These are phyloP conservation scores for Cercospora sp. DNA, from an alignment of 2,329 filamentous ascomycete genomes.

Conservation along the genomic window DNA sequence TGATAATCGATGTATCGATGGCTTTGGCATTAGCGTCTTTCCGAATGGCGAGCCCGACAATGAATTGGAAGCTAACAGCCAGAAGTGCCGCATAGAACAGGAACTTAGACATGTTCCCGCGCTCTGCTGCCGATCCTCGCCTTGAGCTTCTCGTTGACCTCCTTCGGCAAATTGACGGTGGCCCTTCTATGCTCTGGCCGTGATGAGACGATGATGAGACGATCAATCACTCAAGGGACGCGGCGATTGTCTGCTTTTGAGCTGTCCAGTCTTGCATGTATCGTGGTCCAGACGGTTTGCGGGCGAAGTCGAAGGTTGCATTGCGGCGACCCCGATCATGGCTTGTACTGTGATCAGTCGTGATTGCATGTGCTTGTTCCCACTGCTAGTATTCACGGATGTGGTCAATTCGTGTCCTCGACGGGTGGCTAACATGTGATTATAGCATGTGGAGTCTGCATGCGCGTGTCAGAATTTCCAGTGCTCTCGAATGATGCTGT, in stretches of 20 bases:
- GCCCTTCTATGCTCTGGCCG: no score
- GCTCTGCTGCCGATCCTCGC: background rate
- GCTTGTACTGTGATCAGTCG: background rate
- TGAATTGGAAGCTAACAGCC: background rate
- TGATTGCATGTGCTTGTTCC: background rate
- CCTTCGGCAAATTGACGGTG: no score
- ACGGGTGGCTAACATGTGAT: background rate
- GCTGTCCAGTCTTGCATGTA: background rate
- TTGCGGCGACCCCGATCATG: background rate
- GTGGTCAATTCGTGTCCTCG: background rate
- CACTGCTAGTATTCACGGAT: background rate
- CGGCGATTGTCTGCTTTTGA: background rate
- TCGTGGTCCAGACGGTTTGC: background rate
- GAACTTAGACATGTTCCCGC: background rate
- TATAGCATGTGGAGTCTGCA: background rate
- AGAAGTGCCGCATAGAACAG: background rate
- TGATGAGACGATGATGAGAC: background rate
- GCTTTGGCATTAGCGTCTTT: background rate
- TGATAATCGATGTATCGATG: background rate
- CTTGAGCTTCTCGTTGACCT: no score
- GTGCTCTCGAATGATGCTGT: background rate
- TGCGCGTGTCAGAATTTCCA: background rate
- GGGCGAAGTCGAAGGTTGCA: background rate
- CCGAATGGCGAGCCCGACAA: background rate
- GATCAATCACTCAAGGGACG: background rate